Evolutionary conservation across 495 filamentous ascomycete genomes (phyloP), one percentile per base, ranked within the genome.

Genomic region (Immersiella caudata): DNA sequence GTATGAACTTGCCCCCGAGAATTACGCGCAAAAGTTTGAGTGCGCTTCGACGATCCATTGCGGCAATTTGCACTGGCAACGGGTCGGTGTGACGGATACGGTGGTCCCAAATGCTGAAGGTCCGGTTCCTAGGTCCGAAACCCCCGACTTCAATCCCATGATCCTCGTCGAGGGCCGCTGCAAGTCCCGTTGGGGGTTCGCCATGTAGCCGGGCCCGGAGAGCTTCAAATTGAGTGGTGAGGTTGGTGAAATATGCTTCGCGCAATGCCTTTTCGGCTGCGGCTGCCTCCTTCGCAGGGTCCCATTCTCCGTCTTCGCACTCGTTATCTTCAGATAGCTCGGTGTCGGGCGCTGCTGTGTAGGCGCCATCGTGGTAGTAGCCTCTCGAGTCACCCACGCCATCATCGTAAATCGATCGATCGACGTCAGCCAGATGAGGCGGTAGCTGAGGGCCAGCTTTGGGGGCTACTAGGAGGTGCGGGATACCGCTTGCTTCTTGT

Each of bases 341-440:
- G 0, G 60, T 46, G 3, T 74, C 72, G 1, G 84, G 84, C 1
- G 76, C 79, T 14, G 86, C 89, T 12, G 84, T 84, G 67, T 90
- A 93, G n/a, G 90, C 88, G 40, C 91, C 91, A 71, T 93, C 88
- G 26, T 83, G 72, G 70, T 91, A 91, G 70, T 84, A 89, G 2
- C 87, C 91, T 55, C 86, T 71, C 35, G 78, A 76, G 73, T 87
- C 83, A 60, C 80, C 83, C 24, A 75, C 69, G 62, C 76, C 79
- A 63, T 75, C 68, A 46, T 78, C 67, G 73, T 82, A 80, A 71
- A 82, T 76, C 66, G 77, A 76, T 62, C 78, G 70, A 74, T 78
- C 82, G 64, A 70, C 9, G 29, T 12, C 7, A 25, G 62, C 63
- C 27, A 70, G 70, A 70, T 79, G 66, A 68, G 81, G 66, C 75